Base-by-base conservation (phyloP, 2,329 filamentous ascomycete species). In the Colletotrichum sp. region DNA sequence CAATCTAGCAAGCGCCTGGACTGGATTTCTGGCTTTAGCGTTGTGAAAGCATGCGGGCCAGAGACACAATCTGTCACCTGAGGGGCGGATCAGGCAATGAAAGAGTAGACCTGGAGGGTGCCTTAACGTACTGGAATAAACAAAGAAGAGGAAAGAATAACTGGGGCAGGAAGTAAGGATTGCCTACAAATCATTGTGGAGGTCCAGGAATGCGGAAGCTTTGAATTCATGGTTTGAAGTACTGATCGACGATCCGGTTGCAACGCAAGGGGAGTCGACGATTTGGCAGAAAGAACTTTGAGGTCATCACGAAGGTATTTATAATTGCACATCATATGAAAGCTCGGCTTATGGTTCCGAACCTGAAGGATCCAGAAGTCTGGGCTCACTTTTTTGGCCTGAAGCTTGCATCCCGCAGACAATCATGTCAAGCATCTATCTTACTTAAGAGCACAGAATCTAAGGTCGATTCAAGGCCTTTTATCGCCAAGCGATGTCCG, bases 1-100 rank as follows among this genome's bases (percentile, higher is more conserved):
- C 5, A 44, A n/a, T 44, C 0, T 4, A 8, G 3, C 0, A 0
- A 36, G 34, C 15, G 1, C 0, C 4, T 39, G 7, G 1, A 39
- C 0, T 3, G 4, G 15, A 8, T 39, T 15, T 39, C 36, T 39
- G 36, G 16, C 36, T 39, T 19, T 44, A 6, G 19, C 5, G 2
- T 3, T n/a, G 39, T n/a, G 5, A 44, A 48, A 13, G 11, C n/a
- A 52, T 13, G 12, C 11, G n/a, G n/a, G n/a, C 6, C n/a, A 52
- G n/a, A 22, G n/a, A 22, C 11, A 52, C n/a, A 13, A 13, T 4
- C n/a, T 22, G n/a, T 22, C 11, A 52, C n/a, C 0, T 22, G 44
- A n/a, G 44, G 13, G 44, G 44, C 44, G 44, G n/a, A 52, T 22
- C 6, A 1, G 6, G 3, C 11, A 13, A 52, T 13, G 0, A 22